Evolutionary conservation across 2,329 filamentous ascomycete species (phyloP), one percentile per base, ranked within the genome.

Genomic region (Cephalotrichum gorgonifer): DNA sequence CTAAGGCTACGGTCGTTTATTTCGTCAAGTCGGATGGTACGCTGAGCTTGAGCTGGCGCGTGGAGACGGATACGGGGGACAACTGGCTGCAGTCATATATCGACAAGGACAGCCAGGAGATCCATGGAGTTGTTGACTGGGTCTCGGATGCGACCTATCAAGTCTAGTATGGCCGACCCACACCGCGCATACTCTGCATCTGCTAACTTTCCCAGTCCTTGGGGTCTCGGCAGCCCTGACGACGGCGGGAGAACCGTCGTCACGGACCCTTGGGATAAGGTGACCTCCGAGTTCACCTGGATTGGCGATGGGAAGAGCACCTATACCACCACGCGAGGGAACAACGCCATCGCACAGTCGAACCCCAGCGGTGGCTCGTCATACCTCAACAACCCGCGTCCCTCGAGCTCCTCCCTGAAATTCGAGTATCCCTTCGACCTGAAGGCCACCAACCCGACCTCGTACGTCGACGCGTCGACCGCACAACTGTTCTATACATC

Each of bases 11-110:
- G 52, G 66, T 81, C 3, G 71, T 76, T 33, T 81, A 81, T 60
- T 66, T 79, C 39, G 64, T 71, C 55, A 73, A 71, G 51, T 57
- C 64, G 0, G 69, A 76, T 38, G 69, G 68, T 43, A 62, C 56
- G 2, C 64, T 81, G 4, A 67, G 66, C 6, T 64, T 80, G 20
- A 65, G 73, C 0, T 81, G 77, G 78, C 66, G 76, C 56, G 65
- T 81, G 11, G 76, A 81, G 67, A 81, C 76, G 2, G 75, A 81
- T 50, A 60, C 78, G 38, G 51, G 66, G 8, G 69, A 73, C 52
- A 76, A 79, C 62, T 81, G 76, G 76, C 68, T 81, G n/a, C 60
- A 78, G 39, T 73, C 74, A 2, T 81, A 81, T 55, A 69, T 80
- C 28, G 72, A 80, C 47, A 74, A 75, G 4, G 58, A 61, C 4